Evolutionary conservation across 73 alveolate species (phyloP), one percentile per base, ranked within the genome.

Genomic region (Urostyla sp.): DNA sequence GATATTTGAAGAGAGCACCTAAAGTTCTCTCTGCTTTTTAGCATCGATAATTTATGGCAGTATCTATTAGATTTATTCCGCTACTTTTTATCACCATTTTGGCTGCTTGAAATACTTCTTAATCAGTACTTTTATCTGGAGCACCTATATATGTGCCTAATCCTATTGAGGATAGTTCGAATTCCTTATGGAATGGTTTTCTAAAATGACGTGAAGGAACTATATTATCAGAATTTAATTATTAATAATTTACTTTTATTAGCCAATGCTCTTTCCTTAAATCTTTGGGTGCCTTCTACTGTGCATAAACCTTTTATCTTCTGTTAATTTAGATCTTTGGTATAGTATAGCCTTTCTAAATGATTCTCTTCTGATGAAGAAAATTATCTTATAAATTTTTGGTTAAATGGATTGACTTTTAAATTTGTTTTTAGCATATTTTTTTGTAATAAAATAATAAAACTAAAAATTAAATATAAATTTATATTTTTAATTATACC

Each of bases 41-140:
- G 84, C 94, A 94, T 66, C 98, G 57, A 67, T 89, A 94, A 59
- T 94, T 94, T 21, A 94, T 91, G 24, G 98, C 98, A 23, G 98
- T 94, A 82, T 94, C 98, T 18, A 94, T 82, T 11, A 82, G 93
- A 67, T 94, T 94, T 0, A 94, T 67, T 34, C 96, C 95, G 13
- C 98, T 97, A 59, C 95, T 80, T 45, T 48, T 20, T 11, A 94
- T 91, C 35, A 88, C 28, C 16, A 66, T 74, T 52, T 88, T 86
- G 21, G 85, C 58, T 15, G 97, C 95, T 32, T 93, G 84, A 59
- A 81, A 85, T 46, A 91, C 84, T 48, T 80, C 85, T 26, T 59
- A 80, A 80, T 94, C 98, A 28, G 94, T 87, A 23, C 54, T 53
- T 28, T 81, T 91, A 67, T 94, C 98, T 7, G 98, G 98, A 5